These are phyloP conservation scores for Malus sieversii DNA, from an alignment of 306 rosid species.

Conservation along the genomic window DNA sequence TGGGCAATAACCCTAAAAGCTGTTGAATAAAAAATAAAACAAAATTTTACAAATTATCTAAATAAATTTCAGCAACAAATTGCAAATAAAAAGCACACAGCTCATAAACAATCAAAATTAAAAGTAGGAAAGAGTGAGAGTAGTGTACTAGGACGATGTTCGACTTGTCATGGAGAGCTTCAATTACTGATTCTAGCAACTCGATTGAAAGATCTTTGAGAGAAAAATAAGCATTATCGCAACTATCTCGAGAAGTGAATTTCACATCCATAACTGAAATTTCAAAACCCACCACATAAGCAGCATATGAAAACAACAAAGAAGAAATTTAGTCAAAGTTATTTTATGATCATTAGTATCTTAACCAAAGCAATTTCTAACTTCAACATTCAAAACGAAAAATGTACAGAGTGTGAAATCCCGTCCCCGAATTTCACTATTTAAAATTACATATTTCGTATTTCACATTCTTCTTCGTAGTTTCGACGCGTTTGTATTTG, in stretches of 20 bases:
- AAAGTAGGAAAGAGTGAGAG: background rate
- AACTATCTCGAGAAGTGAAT: conserved; percentile 37
- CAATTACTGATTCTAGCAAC: conserved; percentile 20
- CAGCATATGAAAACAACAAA: conserved; percentile 28
- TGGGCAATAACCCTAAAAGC: too few relatives aligned
- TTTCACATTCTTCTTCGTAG: too few relatives aligned
- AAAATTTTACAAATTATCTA: too few relatives aligned
- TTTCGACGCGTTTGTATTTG: too few relatives aligned
- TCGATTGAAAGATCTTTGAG: conserved; percentile 49
- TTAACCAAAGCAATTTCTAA: background rate
- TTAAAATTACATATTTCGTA: too few relatives aligned
- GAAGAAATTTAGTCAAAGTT: background rate
- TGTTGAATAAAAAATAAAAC: too few relatives aligned
- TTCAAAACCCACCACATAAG: conserved; percentile 49
- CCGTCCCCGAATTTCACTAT: too few relatives aligned
- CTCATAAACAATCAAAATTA: background rate
- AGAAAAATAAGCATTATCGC: conserved; percentile 5
- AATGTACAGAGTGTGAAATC: background rate
- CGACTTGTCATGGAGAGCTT: too few relatives aligned
- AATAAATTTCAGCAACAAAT: background rate
- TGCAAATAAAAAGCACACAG: background rate
- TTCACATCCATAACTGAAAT: conserved; percentile 63
- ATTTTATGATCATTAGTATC: background rate
- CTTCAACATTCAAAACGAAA: background rate
- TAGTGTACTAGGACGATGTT: conserved; percentile 36